phyloP scores from a whole-genome alignment of 148 eudicot species.

The Chenopodium suecicum region DNA sequence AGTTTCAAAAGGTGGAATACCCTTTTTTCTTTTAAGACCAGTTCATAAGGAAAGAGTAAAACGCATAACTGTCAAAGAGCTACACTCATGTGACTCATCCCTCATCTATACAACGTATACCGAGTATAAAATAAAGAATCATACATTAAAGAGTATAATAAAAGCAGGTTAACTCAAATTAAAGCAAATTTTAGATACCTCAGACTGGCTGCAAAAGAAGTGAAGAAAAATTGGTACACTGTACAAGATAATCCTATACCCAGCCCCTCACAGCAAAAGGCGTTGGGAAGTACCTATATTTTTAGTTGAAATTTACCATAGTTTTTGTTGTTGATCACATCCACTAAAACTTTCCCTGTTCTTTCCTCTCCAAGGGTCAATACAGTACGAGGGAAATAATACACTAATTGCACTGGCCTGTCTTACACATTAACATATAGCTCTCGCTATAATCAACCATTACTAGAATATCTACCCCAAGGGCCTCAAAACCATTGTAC shows the following conservation, averaged over 20 bases:
- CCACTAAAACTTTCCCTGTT: background rate
- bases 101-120: background rate
- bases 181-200: conserved; percentile 2
- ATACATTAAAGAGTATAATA: background rate
- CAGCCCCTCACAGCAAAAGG: too few relatives aligned
- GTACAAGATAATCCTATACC: background rate
- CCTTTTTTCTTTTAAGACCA: conserved; percentile 7
- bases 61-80: conserved; percentile 23
- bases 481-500: background rate
- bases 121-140: background rate
- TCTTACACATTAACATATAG: background rate
- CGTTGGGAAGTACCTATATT: background rate
- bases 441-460: background rate
- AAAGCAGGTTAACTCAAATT: background rate
- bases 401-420: background rate
- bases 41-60: conserved; percentile 22
- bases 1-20: background rate
- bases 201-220: background rate
- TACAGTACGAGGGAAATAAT: background rate
- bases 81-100: background rate
- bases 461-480: background rate
- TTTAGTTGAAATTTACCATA: background rate
- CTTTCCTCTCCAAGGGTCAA: background rate
- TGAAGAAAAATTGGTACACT: background rate
- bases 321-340: background rate